Conservation (phyloP, 306 rosid species). For the Parietaria judaica region DNA sequence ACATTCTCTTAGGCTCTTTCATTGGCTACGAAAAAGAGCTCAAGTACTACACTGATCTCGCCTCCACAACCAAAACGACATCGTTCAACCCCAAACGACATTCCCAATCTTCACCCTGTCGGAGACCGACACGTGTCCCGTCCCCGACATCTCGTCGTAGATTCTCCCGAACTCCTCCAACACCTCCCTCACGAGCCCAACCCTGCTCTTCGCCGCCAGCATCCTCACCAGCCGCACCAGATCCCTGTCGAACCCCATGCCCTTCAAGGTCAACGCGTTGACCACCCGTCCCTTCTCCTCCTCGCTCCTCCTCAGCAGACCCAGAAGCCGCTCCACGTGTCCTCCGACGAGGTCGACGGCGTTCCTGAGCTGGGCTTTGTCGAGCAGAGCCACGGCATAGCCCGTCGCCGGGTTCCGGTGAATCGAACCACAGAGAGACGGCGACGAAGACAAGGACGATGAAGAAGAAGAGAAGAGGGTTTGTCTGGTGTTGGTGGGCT, state of each 20-base stretch:
- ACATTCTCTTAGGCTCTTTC: too few species aligned
- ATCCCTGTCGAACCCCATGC: constrained; percentile 36
- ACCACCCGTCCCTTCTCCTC: constrained; percentile 28
- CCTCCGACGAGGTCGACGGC: constrained; percentile 44
- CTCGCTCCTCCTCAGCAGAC: constrained; percentile 23
- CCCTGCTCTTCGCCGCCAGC: constrained; percentile 45
- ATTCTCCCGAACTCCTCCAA: constrained; percentile 68
- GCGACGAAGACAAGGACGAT: constrained; percentile 1
- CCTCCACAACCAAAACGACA: too few species aligned
- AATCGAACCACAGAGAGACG: constrained; percentile 9
- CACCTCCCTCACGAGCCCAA: constrained; percentile 37
- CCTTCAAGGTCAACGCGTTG: constrained; percentile 20
- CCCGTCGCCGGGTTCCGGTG: constrained; percentile 53
- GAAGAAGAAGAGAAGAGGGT: constrained; percentile 5
- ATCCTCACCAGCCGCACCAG: constrained; percentile 53
- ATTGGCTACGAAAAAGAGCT: too few species aligned
- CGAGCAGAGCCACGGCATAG: constrained; percentile 70
- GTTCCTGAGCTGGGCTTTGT: constrained; percentile 40
- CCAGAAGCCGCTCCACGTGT: constrained; percentile 47
- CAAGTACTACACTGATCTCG: too few species aligned
- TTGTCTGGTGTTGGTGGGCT: constrained; percentile 24
- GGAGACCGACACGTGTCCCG: constrained; percentile 50
- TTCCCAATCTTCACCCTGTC: constrained; percentile 22
- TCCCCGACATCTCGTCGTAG: constrained; percentile 48
- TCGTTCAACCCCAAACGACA: too few species aligned